Evolutionary conservation across 2,329 filamentous ascomycete species (phyloP), one percentile per base, ranked within the genome.

Genomic region (Stemphylium beticola): DNA sequence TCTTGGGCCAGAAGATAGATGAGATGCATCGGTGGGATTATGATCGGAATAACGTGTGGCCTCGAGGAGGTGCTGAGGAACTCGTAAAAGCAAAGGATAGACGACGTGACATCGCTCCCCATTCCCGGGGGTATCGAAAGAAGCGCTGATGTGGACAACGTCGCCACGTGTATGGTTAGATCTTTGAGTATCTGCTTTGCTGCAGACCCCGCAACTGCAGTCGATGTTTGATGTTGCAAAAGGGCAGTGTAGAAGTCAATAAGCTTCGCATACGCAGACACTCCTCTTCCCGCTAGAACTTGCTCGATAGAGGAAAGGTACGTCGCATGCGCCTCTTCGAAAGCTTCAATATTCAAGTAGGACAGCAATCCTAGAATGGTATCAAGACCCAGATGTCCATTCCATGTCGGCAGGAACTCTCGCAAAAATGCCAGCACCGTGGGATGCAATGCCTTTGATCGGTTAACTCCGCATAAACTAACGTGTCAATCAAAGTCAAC

Each of bases 1-100:
- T 81, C 83, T 72, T 95, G 92, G 59, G 87, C 80, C 34, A 95
- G 79, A 9, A 82, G 82, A 75, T 95, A 95, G 18, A 93, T 80
- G 9, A 91, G 81, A 3, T 83, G 78, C 1, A 86, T 81, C 0
- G 87, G 82, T 0, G 90, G 91, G 17, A 92, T 83, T 51, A 85
- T 82, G 60, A 93, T 85, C 20, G 86, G 85, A 36, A 91, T 80
- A 20, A 60, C 18, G 14, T 66, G 53, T 2, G 70, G 67, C 18
- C 62, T 58, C 3, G 70, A 69, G 5, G 63, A 66, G 14, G 62
- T 60, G 4, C 85, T 82, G 5, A 85, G 80, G 48, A 83, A 78
- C 72, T 89, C 91, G 74, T 93, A 92, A 68, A 87, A 85, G 31
- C 90, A 81, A 14, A 92, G 79, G 17, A 82, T 62, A 0, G 68